phyloP scores from a whole-genome alignment of 2,329 filamentous ascomycete species.

The Fusarium sp. region DNA sequence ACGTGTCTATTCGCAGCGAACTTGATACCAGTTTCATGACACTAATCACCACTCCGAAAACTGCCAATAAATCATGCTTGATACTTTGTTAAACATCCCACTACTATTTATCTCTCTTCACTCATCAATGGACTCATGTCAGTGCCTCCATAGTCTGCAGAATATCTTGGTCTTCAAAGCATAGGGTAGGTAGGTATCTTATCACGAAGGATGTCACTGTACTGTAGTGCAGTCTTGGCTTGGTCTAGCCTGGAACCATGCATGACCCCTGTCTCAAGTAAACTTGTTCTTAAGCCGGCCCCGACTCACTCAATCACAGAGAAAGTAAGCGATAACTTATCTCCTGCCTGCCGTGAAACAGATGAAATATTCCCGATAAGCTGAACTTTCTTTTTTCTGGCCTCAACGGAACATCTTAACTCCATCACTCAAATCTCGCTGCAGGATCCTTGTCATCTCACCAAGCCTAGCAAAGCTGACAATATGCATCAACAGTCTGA shows the following conservation, averaged over 20 bases:
- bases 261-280: not conserved
- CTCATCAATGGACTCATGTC: fast-evolving
- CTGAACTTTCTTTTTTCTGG: not conserved
- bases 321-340: not conserved
- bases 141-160: not conserved
- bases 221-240: too few species aligned
- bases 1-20: too few species aligned
- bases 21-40: too few species aligned
- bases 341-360: not conserved
- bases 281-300: not conserved
- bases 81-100: too few species aligned
- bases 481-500: not conserved
- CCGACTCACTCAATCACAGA: not conserved
- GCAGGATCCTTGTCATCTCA: not conserved
- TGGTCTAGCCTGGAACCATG: not conserved
- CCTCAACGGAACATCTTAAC: not conserved
- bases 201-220: not conserved
- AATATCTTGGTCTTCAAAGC: not conserved
- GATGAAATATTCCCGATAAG: not conserved
- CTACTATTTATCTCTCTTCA: not conserved
- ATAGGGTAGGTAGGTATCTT: not conserved
- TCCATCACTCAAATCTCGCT: not conserved
- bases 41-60: too few species aligned
- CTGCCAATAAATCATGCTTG: fast-evolving
- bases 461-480: not conserved